Conservation (phyloP, 2,329 filamentous ascomycete species). For the Lachnellula suecica region DNA sequence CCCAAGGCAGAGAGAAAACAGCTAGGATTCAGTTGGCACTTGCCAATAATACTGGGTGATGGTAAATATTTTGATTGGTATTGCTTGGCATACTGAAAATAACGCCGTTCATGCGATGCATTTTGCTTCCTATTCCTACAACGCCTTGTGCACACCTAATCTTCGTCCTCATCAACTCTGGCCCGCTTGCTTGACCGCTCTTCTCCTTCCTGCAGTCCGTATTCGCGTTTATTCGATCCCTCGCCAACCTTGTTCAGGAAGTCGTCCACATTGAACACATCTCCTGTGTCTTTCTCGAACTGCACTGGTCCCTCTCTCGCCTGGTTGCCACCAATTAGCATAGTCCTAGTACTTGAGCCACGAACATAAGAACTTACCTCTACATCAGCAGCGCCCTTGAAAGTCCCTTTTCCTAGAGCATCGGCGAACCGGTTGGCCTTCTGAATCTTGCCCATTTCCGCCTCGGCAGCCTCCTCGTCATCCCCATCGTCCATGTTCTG, state of each 20-base stretch:
- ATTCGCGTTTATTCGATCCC: conserved; percentile 67
- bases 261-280: conserved; percentile 92
- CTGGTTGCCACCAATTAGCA: conserved; percentile 38
- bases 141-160: conserved; percentile 16
- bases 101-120: not conserved
- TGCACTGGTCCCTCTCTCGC: conserved; percentile 88
- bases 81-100: too few species aligned
- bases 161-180: conserved; percentile 71
- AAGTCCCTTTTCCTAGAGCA: conserved; percentile 83
- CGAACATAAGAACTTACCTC: conserved; percentile 56
- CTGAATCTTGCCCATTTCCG: conserved; percentile 84
- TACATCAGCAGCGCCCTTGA: conserved; percentile 80
- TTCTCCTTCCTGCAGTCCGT: conserved; percentile 70
- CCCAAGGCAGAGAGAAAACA: too few species aligned
- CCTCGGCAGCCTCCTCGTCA: conserved; percentile 76
- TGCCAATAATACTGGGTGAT: too few species aligned
- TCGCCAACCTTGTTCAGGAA: conserved; percentile 80
- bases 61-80: too few species aligned
- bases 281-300: conserved; percentile 84
- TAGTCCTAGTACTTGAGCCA: not conserved
- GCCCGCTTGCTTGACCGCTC: conserved; percentile 66
- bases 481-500: conserved; percentile 74
- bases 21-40: too few species aligned
- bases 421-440: conserved; percentile 80
- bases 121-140: not conserved